phyloP scores from a whole-genome alignment of 1,284 basidiomycete species.

The Ceratobasidium sp. region DNA sequence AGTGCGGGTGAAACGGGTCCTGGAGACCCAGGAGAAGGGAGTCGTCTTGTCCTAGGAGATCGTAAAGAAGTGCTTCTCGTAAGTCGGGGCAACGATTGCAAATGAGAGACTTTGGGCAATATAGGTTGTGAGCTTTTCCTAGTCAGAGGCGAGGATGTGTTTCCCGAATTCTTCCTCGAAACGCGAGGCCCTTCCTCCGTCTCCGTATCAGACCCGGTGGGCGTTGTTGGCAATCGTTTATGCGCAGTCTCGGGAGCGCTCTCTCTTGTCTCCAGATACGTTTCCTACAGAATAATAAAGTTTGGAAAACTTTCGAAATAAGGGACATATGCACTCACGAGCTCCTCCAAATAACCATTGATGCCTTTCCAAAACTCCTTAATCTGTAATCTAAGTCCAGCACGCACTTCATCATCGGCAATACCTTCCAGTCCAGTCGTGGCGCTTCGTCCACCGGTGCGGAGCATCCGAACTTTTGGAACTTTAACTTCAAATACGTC shows the following conservation, averaged over 20 bases:
- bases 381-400: conserved; percentile 68
- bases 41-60: conserved; percentile 49
- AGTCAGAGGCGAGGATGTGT: background rate
- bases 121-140: conserved; percentile 35
- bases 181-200: conserved; percentile 58
- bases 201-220: conserved; percentile 52
- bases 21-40: conserved; percentile 42
- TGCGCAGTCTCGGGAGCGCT: conserved; percentile 29
- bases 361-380: conserved; percentile 74
- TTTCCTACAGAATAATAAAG: conserved; percentile 39
- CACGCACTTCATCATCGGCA: conserved; percentile 13
- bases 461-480: conserved; percentile 56
- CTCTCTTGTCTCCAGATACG: conserved; percentile 60
- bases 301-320: background rate
- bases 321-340: conserved; percentile 61
- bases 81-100: conserved; percentile 47
- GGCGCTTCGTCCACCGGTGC: conserved; percentile 8
- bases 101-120: conserved; percentile 59
- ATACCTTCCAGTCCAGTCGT: background rate
- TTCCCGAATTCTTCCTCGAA: conserved; percentile 60
- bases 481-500: conserved; percentile 73
- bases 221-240: conserved; percentile 55
- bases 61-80: conserved; percentile 52
- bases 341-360: conserved; percentile 69
- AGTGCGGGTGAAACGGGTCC: conserved; percentile 52